phyloP scores from a whole-genome alignment of 2,329 filamentous ascomycete genomes.

The Elsinoe batatas region DNA sequence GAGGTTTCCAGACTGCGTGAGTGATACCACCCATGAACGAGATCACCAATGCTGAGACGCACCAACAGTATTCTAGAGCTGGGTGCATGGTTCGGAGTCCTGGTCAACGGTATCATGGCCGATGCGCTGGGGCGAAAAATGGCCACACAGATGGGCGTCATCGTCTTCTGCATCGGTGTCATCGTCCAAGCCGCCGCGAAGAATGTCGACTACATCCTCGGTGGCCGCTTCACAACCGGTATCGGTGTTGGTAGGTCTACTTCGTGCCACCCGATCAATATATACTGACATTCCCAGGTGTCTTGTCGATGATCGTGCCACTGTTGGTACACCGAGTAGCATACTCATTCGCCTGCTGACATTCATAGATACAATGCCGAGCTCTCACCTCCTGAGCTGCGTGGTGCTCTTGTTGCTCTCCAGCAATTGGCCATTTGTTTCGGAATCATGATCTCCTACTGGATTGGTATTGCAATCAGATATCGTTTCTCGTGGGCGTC shows the following conservation, averaged over 20 bases:
- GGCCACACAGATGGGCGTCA: constrained; percentile 54
- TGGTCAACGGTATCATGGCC: constrained; percentile 62
- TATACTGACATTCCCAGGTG: constrained; percentile 38
- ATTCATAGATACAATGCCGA: constrained; percentile 22
- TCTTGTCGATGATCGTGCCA: constrained; percentile 57
- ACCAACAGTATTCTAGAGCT: constrained; percentile 53
- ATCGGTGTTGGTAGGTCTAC: constrained; percentile 14
- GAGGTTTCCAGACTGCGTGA: constrained; percentile 13
- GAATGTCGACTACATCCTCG: constrained; percentile 51
- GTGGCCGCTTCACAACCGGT: constrained; percentile 59
- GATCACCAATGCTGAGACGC: neutral
- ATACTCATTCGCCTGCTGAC: constrained; percentile 14
- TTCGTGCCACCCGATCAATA: constrained; percentile 41
- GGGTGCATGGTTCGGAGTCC: constrained; percentile 64
- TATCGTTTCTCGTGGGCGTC: neutral
- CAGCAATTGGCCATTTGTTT: constrained; percentile 49
- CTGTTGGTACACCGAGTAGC: constrained; percentile 27
- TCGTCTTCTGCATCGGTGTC: constrained; percentile 61
- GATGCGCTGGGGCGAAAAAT: constrained; percentile 61
- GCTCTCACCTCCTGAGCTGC: constrained; percentile 29
- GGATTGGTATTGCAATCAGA: constrained; percentile 27
- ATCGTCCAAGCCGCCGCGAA: constrained; percentile 57
- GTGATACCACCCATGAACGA: neutral
- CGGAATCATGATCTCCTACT: constrained; percentile 56
- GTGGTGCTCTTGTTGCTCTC: constrained; percentile 40